Evolutionary conservation across 139 green algal genomes (phyloP).

Genomic region (Chlorella sp.): DNA sequence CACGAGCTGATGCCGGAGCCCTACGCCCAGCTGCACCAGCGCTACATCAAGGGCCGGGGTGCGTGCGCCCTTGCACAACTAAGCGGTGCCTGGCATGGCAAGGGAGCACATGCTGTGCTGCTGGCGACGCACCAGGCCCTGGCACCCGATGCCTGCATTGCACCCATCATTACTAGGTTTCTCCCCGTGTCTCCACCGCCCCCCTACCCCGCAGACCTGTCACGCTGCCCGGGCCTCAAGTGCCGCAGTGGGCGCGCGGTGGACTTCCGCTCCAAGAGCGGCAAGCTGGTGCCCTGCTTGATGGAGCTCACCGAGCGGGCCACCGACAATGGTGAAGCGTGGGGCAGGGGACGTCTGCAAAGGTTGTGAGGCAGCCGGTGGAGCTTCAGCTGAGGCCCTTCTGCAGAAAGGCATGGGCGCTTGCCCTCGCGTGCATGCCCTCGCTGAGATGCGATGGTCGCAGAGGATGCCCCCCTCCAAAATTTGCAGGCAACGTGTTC

Average conservation of each 20-base stretch:
- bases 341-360: not conserved
- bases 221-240: conserved; percentile 1
- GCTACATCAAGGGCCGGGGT: conserved; percentile 8
- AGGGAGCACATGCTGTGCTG: no score
- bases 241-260: conserved; percentile 10
- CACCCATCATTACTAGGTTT: no score
- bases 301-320: conserved; percentile 6
- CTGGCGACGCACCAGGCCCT: no score
- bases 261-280: not conserved
- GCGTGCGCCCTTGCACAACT: not conserved
- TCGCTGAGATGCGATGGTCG: not conserved
- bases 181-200: not conserved
- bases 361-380: not conserved
- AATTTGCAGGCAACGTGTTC: not conserved
- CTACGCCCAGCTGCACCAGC: not conserved
- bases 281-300: conserved; percentile 8
- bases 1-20: conserved; percentile 11
- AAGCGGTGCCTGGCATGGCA: no score
- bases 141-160: no score
- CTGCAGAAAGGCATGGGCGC: no score
- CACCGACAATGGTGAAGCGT: not conserved
- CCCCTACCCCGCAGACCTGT: not conserved
- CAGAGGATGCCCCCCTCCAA: not conserved
- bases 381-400: not conserved
- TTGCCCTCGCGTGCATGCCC: no score